phyloP scores from a whole-genome alignment of 331 rosid genomes.

The Pyrus hybrid region DNA sequence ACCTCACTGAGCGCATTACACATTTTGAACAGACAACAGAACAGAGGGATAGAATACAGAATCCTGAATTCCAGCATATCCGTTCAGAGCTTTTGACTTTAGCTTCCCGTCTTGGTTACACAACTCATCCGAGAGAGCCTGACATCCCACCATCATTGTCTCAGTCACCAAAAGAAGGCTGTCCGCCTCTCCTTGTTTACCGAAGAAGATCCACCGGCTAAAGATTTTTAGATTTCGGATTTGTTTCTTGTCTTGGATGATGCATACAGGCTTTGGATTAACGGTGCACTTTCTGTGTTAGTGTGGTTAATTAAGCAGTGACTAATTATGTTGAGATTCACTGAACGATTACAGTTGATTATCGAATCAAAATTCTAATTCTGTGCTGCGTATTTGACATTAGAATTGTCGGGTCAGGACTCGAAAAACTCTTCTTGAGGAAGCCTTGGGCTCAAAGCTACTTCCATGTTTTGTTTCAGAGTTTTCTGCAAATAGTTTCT shows the following conservation, averaged over 20 bases:
- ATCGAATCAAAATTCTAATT: not conserved
- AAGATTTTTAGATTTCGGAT: not conserved
- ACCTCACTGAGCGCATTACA: not conserved
- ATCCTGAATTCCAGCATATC: not conserved
- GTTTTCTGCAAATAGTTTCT: not conserved
- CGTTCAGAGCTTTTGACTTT: not conserved
- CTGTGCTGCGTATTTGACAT: not conserved
- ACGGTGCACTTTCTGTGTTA: not conserved
- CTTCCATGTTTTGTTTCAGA: not conserved
- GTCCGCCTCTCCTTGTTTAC: not conserved
- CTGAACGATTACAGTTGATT: not conserved
- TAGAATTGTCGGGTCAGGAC: not conserved
- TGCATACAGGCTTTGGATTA: not conserved
- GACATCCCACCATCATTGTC: not conserved
- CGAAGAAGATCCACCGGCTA: not conserved
- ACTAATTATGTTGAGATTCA: not conserved
- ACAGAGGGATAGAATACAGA: not conserved
- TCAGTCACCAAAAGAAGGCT: not conserved
- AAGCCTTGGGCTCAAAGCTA: not conserved
- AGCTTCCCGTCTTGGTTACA: not conserved
- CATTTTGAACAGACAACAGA: not conserved
- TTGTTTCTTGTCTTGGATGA: not conserved
- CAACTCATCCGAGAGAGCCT: not conserved
- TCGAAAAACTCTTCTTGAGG: not conserved
- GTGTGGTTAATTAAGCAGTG: not conserved